Base-by-base conservation (phyloP, 148 eudicot genomes). In the Talinum fruticosum region DNA sequence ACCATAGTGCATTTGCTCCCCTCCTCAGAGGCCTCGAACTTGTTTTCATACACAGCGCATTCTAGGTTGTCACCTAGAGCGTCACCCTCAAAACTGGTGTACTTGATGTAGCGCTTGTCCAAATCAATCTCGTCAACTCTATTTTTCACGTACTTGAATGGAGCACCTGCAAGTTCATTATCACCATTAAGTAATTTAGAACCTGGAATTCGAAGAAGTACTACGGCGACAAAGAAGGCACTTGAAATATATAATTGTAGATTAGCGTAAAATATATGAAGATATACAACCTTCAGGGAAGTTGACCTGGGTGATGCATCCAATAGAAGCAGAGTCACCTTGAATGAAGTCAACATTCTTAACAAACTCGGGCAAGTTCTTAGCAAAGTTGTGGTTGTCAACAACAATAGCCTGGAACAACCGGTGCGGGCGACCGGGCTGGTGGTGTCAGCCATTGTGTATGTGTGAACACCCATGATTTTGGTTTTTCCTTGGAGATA, bases 381-480 rank as follows among this genome's bases (percentile, higher is more conserved):
- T 81, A 15, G 83, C 21, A 72, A 71, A 70, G 66, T 71, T 81
- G 32, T 81, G 79, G 54, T 75, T 76, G 73, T 81, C 79, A 49
- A 71, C 35, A 15, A 37, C 21, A 2, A 76, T 4, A n/a, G 83
- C 83, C 41, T 81, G 64, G 67, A 76, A 81, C 73, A 71, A 19
- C 76, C 79, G 66, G 5, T 18, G 2, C 0, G 66, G 24, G 79
- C 76, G 6, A 81, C 57, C 2, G 72, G 16, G 61, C 64, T 71
- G 4, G 66, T 34, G 35, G 4, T 3, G 32, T 71, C 79, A 1
- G 38, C 26, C 67, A 69, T 37, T 44, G 37, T 75, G 33, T 10
- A 32, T 32, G 75, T 57, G 38, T 32, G 23, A 8, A 69, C 71
- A 33, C 70, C 75, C 79, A 75, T 70, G 59, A 1, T 68, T 0